Evolutionary conservation across 2,329 filamentous ascomycete species (phyloP), one percentile per base, ranked within the genome.

Genomic region (Fusarium drepaniforme): DNA sequence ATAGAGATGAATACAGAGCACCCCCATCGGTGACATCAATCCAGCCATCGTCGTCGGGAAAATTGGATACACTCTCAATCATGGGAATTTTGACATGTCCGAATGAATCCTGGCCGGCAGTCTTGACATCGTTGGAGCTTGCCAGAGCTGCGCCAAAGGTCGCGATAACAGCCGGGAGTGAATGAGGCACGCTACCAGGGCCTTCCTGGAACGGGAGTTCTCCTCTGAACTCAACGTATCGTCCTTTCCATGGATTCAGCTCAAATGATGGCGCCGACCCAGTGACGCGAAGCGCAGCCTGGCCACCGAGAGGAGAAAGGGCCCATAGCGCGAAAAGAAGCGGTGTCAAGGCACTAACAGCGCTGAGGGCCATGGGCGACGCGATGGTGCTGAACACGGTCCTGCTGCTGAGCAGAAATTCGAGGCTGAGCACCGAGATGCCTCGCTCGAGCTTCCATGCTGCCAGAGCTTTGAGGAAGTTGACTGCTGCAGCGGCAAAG

Each of bases 371-470:
- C 42, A 72, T 37, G 30, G 66, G 66, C 3, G 66, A 59, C 13
- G 51, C 40, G 13, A 69, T n/a, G 13, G 69, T 64, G 42, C 57
- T 69, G 16, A 69, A 69, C 18, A 72, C 69, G 7, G 69, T 69
- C 16, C 63, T 51, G 30, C 69, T 72, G 44, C 69, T 61, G 38
- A 72, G 56, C 3, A 72, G 69, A 23, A 61, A 63, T 30, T 72
- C 61, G 3, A 72, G 40, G n/a, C 58, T 72, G 6, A 72, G 69
- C 8, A 72, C 66, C 15, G 67, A 65, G 16, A 72, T 66, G 8
- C 69, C 69, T 21, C 66, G 33, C 21, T 72, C 69, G 4, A 72
- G 58, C 35, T 66, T 72, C 70, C 72, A 73, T 1, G 67, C 64
- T 2, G 72, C 67, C 1, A 74, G 3, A 0, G 62, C 66, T 11